Base-by-base conservation (phyloP, 2,329 filamentous ascomycete genomes). In the Colletotrichum zoysiae region DNA sequence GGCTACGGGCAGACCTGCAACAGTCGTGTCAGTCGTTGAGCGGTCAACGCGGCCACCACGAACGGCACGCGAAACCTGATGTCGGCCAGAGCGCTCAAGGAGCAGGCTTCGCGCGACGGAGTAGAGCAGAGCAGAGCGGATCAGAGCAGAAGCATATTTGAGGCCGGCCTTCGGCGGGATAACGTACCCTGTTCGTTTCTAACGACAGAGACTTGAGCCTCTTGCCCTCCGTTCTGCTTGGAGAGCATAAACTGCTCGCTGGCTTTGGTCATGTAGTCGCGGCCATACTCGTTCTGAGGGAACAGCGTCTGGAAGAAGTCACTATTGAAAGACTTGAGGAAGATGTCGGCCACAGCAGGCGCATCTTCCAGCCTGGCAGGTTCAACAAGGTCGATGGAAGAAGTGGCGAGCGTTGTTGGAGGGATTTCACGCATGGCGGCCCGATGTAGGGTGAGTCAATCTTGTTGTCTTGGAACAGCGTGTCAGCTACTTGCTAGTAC, bases 291-390 rank as follows among this genome's bases (percentile, higher is more conserved):
- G 26, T 74, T 73, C 18, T 42, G 70, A n/a, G 70, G 70, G 35
- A 67, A 74, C 8, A 71, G 38, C 2, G 50, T 20, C 62, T 63
- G 65, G 46, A 74, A 73, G 55, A 60, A 71, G 20, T 70, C 73
- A 35, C 69, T 59, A 20, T 70, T 53, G 42, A 74, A 75, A 23
- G 63, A 59, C n/a, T 63, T 64, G 40, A 74, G 55, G 55, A 73
- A 74, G 16, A 75, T 23, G 16, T 68, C 57, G 30, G 65, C 62
- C 12, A 75, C 60, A 23, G 53, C 65, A 16, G 67, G 50, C 1
- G 63, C 70, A 55, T 75, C 74, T 30, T 56, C 55, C 4, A 59
- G 33, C 38, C 12, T 48, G 11, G 74, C 74, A 20, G 9, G 26
- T 18, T 71, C 63, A 2, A 75, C 73, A 2, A 67, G 18, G 23